Base-by-base conservation (phyloP, 495 filamentous ascomycete species). In the Geopyxis carbonaria region DNA sequence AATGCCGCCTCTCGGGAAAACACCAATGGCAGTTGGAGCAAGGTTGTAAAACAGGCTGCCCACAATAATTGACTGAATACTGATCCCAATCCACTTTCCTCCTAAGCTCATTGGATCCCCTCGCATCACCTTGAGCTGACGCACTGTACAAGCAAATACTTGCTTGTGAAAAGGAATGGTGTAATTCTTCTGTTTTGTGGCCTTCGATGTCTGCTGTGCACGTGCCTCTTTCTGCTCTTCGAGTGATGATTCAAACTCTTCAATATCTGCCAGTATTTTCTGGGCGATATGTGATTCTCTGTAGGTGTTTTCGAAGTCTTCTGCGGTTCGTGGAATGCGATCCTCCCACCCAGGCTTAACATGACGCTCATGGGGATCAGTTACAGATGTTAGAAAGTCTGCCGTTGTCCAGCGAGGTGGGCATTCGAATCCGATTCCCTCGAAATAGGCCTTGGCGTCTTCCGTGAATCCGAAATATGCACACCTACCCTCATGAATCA, bases 1-100 rank as follows among this genome's bases (percentile, higher is more conserved):
- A 21, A 63, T 59, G 46, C 67, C 71, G 34, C 69, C 69, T 10
- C 70, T 61, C 4, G 69, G 51, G 49, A 76, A 70, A 28, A 64
- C 59, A 5, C 72, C 72, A 0, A 44, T 43, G 0, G 64, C 54
- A 56, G 70, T 78, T 4, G 62, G 34, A 0, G 77, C 77, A 1
- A 77, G 61, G 40, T 84, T 62, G 57, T 71, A 87, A 51, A 86
- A 91, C 8, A 85, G 51, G 42, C 70, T 76, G 25, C 83, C 80
- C 14, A 85, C 68, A 38, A 92, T 79, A 4, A 89, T 59, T 18
- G 75, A 72, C 47, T 80, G 75, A 56, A 82, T 76, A 21, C 80
- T 44, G 28, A 79, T 71, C 30, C 71, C 71, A 15, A 64, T 63
- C 65, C 69, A 72, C 37, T 69, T 68, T 6, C 64, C 66, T 13